Evolutionary conservation across 371 early-diverging fungal species (phyloP), one percentile per base, ranked within the genome.

Genomic region (Apophysomyces ossiformis): DNA sequence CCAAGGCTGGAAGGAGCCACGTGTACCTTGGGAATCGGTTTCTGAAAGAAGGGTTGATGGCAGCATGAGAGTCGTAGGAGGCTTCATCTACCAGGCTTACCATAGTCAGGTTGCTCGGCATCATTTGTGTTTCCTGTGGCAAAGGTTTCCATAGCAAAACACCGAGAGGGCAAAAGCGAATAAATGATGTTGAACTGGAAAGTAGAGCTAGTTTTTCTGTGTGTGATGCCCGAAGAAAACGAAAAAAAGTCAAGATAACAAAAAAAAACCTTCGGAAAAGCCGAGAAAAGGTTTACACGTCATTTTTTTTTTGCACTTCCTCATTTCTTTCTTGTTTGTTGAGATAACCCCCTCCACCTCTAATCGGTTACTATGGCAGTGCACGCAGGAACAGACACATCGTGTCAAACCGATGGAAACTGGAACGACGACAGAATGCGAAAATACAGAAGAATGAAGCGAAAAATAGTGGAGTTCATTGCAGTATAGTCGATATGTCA

Each of bases 361-460:
- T 13, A 41, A 41, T 13, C 2, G 1, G 41, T 41, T 41, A 41
- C 41, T 11, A 68, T 68, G 69, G 64, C 69, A n/a, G 45, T 44
- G 38, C 63, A 63, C 43, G 26, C 39, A 26, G 60, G 58, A 6
- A 44, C 59, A 16, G 69, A 68, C 45, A 63, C 37, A 18, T 35
- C 54, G 44, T 58, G 61, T 63, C 69, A 68, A 37, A 63, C 70
- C 37, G 70, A 69, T 37, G 63, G 39, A 37, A 26, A 56, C 41
- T 69, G 64, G 65, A 44, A 60, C 41, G 65, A 68, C 59, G 65
- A 67, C 21, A 61, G 60, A n/a, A 47, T 61, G 60, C 61, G 68
- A 39, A 71, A 68, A 47, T 61, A 68, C 62, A 57, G 72, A 44
- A 60, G 67, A 37, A 64, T 71, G 68, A 67, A 71, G 41, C 68